Evolutionary conservation across 2,329 filamentous ascomycete species (phyloP).

Genomic region (Phyllosticta ampelicida): DNA sequence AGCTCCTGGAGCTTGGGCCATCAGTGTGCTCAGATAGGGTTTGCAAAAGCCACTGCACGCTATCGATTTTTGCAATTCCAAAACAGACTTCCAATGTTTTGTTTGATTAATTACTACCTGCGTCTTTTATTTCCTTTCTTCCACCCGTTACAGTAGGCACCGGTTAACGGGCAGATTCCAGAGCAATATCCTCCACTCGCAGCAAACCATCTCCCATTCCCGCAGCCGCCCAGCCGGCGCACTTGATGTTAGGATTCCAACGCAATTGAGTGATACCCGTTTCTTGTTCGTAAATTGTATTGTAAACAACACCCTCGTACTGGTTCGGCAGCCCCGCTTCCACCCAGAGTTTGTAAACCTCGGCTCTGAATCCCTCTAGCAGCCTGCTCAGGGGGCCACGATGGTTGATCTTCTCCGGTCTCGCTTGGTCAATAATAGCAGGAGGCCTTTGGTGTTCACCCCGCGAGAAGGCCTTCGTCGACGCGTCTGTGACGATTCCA

Average conservation of each 20-base stretch:
- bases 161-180: no score
- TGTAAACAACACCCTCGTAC: constrained; percentile 21
- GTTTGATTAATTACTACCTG: neutral
- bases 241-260: constrained; percentile 42
- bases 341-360: constrained; percentile 17
- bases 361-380: constrained; percentile 32
- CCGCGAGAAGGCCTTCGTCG: neutral
- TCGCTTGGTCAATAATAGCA: neutral
- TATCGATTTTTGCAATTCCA: neutral
- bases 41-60: neutral
- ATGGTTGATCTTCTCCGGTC: neutral
- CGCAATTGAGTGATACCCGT: constrained; percentile 34
- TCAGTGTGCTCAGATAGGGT: neutral
- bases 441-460: neutral
- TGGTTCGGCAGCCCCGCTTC: constrained; percentile 13
- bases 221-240: constrained; percentile 41
- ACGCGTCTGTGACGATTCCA: neutral
- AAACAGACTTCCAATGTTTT: neutral
- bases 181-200: constrained; percentile 37
- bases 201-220: constrained; percentile 39
- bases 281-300: constrained; percentile 36
- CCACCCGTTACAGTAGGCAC: neutral
- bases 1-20: constrained; percentile 4
- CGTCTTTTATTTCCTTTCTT: neutral
- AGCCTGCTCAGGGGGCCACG: constrained; percentile 25